Evolutionary conservation across 345 rosid genomes (phyloP).

Genomic region (Bruguiera parviflora): DNA sequence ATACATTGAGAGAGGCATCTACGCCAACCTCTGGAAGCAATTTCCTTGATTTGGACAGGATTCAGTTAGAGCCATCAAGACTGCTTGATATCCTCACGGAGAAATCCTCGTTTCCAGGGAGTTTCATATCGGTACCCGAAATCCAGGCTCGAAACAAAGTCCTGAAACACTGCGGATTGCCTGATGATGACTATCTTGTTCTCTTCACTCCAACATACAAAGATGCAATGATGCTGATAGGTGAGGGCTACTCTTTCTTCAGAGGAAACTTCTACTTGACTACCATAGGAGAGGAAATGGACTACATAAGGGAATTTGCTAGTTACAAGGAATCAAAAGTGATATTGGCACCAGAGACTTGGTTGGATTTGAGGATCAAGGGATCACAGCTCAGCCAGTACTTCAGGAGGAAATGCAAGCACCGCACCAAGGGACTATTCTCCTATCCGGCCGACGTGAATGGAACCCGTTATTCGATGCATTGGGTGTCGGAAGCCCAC

Average conservation of each 20-base stretch:
- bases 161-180: constrained; percentile 58
- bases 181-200: constrained; percentile 53
- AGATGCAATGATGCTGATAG: constrained; percentile 66
- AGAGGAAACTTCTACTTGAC: constrained; percentile 64
- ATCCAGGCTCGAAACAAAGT: constrained; percentile 60
- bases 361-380: constrained; percentile 74
- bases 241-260: constrained; percentile 74
- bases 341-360: constrained; percentile 54
- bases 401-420: constrained; percentile 64
- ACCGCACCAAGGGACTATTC: constrained; percentile 58
- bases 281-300: constrained; percentile 39
- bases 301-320: constrained; percentile 57
- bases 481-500: constrained; percentile 74
- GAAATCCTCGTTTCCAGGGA: constrained; percentile 67
- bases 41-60: constrained; percentile 50
- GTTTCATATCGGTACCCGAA: constrained; percentile 69
- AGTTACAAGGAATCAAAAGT: constrained; percentile 59
- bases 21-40: constrained; percentile 34
- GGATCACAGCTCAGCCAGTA: constrained; percentile 76
- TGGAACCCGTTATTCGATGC: constrained; percentile 58
- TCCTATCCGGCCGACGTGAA: constrained; percentile 57
- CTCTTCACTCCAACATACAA: constrained; percentile 61
- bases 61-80: constrained; percentile 60
- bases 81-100: constrained; percentile 57
- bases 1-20: constrained; percentile 33